Percentiles rank a stretch among this genome's conserved stretches.
phyloP scores from a whole-genome alignment of 768 basidiomycete genomes.

The Strobilomyces dryophilus region DNA sequence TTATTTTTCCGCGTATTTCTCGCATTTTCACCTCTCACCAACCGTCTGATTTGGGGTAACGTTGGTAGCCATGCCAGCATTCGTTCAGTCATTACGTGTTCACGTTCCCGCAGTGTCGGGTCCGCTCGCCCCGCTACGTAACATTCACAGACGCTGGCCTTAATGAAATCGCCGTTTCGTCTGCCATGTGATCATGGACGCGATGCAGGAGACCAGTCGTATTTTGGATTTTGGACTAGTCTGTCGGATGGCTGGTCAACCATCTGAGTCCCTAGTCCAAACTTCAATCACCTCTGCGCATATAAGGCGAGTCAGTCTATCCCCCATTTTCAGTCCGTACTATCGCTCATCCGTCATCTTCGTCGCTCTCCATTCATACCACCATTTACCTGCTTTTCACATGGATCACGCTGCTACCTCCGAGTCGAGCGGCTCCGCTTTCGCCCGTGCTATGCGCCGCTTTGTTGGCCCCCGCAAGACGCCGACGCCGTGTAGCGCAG shows the following conservation, averaged over 20 bases:
- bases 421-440: not conserved
- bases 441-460: not conserved
- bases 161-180: no score
- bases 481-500: not conserved
- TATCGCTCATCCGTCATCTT: not conserved
- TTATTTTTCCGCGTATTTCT: slow-evolving; percentile 5
- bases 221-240: not conserved
- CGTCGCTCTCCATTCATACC: not conserved
- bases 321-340: not conserved
- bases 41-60: slow-evolving; percentile 1
- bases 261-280: not conserved
- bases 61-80: not conserved
- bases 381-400: not conserved
- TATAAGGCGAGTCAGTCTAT: not conserved
- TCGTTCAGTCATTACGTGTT: not conserved
- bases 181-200: no score
- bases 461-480: not conserved
- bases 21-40: slow-evolving; percentile 1
- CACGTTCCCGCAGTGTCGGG: not conserved
- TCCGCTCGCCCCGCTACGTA: no score
- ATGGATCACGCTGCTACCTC: slow-evolving; percentile 1
- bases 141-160: no score
- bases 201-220: not conserved
- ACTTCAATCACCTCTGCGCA: not conserved
- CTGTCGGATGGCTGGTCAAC: not conserved